Base-by-base conservation (phyloP, 345 rosid genomes). In the Melaleuca alternifolia region DNA sequence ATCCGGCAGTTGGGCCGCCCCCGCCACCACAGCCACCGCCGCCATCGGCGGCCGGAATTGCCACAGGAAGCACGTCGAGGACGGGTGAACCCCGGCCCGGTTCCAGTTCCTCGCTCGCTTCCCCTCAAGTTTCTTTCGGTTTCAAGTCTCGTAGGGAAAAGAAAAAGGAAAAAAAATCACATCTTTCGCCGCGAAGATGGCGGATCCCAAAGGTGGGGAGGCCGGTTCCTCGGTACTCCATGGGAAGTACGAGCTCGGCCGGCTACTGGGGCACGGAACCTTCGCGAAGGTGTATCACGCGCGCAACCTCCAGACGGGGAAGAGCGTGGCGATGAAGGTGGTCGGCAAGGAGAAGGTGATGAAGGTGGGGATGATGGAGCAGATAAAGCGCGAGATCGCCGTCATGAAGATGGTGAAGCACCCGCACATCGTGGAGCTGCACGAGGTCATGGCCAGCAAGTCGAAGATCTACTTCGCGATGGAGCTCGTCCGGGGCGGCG, bases 341-440 rank as follows among this genome's bases (percentile, higher is more conserved):
- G 97, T 97, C 0, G 97, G 96, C 2, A 97, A 97, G 62, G 99
- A 96, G 89, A 96, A 96, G 88, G 96, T 95, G 46, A 93, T 97
- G 30, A 93, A 92, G 61, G 96, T 93, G 0, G 98, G 98, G 7
- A 97, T 96, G 99, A 96, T 91, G 90, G 96, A 97, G 84, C 98
- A 96, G 85, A 88, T 97, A 87, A 95, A 97, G 90, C 87, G 99
- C 9, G 99, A 97, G 92, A 96, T 97, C 54, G 91, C 99, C 0
- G 96, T 97, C 24, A 97, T 97, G 99, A 97, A 94, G 91, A 95
- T 95, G 98, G 99, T 97, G 87, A 85, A 91, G 83, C 98, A 97
- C 90, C 94, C 94, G 0, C 88, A 96, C 86, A 97, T 97, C 57
- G 99, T 97, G 16, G 96, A 96, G 87, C 91, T 96, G 12, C 93